Percentiles rank a stretch among this genome's conserved stretches.
These are phyloP conservation scores for Trypethelium eluteriae DNA, from an alignment of 495 filamentous ascomycete genomes.

Conservation along the genomic window DNA sequence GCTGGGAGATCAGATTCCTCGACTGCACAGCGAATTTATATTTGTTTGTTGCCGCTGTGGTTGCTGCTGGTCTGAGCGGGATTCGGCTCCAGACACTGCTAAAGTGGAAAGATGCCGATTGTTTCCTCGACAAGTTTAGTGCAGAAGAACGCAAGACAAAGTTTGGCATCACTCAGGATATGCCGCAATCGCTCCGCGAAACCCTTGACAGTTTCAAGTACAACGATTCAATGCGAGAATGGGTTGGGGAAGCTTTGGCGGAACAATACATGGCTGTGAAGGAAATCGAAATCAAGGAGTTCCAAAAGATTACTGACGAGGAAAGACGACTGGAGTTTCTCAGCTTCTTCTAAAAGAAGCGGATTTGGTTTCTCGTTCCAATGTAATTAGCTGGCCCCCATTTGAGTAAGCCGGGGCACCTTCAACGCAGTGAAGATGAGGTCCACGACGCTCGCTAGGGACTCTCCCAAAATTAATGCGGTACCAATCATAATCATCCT, in stretches of 20 bases:
- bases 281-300: neutral
- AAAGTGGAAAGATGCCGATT: neutral
- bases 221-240: neutral
- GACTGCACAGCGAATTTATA: neutral
- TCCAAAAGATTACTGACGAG: neutral
- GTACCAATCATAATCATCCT: too few relatives aligned
- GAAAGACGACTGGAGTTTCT: neutral
- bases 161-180: neutral
- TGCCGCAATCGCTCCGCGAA: neutral
- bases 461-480: too few relatives aligned
- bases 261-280: neutral
- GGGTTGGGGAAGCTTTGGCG: neutral
- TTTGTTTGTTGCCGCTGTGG: neutral
- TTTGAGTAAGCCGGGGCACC: too few relatives aligned
- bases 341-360: neutral
- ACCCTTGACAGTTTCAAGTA: neutral
- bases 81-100: neutral
- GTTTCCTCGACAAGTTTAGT: too few relatives aligned
- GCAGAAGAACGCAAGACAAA: neutral
- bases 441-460: too few relatives aligned
- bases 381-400: too few relatives aligned
- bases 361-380: too few relatives aligned
- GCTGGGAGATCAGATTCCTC: neutral
- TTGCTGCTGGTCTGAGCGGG: neutral
- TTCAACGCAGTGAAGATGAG: too few relatives aligned